Percentiles rank a stretch among this genome's conserved stretches.
Conservation (phyloP, 2,329 filamentous ascomycete genomes). For the Tolypocladium pustulatum region DNA sequence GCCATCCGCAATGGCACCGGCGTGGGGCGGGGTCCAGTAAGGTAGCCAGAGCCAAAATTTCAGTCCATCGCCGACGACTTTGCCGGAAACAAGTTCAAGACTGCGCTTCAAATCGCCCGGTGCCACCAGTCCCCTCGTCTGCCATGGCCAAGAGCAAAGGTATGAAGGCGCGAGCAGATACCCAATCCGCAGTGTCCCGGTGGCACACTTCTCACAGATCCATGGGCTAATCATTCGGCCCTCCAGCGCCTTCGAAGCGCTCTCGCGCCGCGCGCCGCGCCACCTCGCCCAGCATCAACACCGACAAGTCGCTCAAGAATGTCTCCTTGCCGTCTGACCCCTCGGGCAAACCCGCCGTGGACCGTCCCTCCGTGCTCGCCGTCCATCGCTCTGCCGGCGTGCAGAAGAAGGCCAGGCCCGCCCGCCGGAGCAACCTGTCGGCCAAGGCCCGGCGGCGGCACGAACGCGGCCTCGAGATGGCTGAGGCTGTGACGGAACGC, state of each 20-base stretch:
- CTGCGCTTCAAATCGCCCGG: neutral
- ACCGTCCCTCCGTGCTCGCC: conserved; percentile 57
- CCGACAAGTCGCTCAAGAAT: conserved; percentile 60
- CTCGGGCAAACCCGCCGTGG: neutral
- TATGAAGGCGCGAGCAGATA: neutral
- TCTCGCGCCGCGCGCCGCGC: conserved; percentile 68
- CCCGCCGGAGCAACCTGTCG: conserved; percentile 43
- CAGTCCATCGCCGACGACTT: neutral
- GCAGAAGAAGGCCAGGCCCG: conserved; percentile 52
- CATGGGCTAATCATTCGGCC: neutral
- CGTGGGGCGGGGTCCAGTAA: neutral
- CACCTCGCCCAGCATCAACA: conserved; percentile 58
- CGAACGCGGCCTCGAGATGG: conserved; percentile 47
- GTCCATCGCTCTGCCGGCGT: conserved; percentile 59
- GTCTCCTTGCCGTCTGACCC: conserved; percentile 36
- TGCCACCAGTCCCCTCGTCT: neutral
- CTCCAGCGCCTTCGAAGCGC: conserved; percentile 52
- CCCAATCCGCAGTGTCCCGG: neutral
- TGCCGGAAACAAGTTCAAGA: neutral
- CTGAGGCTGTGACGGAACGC: conserved; percentile 48
- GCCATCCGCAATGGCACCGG: neutral
- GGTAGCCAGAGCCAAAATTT: neutral
- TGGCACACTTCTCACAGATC: neutral
- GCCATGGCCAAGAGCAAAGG: conserved; percentile 9
- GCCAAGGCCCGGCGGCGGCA: conserved; percentile 43